These are phyloP conservation scores for Diutina mesorugosa DNA, from an alignment of 1,139 yeast genomes.

Conservation along the genomic window DNA sequence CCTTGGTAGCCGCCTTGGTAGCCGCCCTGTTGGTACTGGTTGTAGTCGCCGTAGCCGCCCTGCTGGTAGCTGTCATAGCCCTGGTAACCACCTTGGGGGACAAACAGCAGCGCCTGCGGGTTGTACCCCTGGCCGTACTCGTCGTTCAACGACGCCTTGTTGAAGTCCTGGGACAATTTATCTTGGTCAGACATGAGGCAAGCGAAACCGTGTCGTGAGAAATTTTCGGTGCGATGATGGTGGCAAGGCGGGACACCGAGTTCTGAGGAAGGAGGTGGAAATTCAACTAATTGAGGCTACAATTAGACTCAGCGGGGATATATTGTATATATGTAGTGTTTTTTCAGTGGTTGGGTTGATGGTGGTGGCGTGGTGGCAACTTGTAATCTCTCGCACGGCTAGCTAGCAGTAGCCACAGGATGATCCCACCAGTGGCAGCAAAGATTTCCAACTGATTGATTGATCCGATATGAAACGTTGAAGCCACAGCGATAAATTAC, in stretches of 20 bases:
- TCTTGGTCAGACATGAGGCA: slow-evolving; percentile 36
- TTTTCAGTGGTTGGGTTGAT: no score
- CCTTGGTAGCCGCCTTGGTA: slow-evolving; percentile 11
- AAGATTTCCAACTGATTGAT: no score
- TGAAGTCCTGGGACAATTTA: slow-evolving; percentile 40
- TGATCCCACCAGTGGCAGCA: no score
- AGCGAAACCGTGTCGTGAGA: slow-evolving; percentile 3
- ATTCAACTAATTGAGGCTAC: neutral
- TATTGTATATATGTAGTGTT: no score
- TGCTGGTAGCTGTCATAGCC: slow-evolving; percentile 7
- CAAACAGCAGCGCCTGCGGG: slow-evolving; percentile 29
- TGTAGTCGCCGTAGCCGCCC: slow-evolving; percentile 12
- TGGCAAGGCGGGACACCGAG: neutral
- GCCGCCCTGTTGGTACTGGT: slow-evolving; percentile 10
- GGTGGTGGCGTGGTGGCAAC: no score
- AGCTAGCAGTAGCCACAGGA: no score
- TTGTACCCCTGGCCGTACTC: slow-evolving; percentile 14
- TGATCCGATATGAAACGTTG: no score
- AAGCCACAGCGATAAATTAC: no score
- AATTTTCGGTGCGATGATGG: neutral
- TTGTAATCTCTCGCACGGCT: no score
- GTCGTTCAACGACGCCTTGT: slow-evolving; percentile 10
- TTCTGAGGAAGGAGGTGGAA: neutral
- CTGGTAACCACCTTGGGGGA: slow-evolving; percentile 18
- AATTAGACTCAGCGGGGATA: no score